Percentiles rank a stretch among this genome's conserved stretches.
phyloP scores from a whole-genome alignment of 2,329 filamentous ascomycete genomes.

The Cercospora beticola region DNA sequence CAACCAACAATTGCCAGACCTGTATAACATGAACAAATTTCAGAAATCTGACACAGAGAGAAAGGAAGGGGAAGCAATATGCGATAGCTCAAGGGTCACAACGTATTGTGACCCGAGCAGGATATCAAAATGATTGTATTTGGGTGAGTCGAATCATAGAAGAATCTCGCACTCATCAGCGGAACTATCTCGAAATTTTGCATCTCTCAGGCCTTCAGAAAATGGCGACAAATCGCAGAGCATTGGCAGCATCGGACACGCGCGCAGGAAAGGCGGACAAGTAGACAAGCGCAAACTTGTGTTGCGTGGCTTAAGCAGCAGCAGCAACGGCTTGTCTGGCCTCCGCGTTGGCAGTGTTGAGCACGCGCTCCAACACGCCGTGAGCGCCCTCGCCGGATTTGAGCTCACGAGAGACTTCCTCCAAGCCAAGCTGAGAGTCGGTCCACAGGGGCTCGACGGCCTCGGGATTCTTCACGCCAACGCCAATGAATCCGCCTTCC shows the following conservation, averaged over 20 bases:
- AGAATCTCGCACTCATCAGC: neutral
- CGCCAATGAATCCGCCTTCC: conserved; percentile 90
- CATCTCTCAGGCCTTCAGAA: neutral
- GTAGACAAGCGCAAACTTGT: neutral
- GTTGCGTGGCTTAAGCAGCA: conserved; percentile 32
- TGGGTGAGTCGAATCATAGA: conserved; percentile 9
- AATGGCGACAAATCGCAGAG: conserved; percentile 1
- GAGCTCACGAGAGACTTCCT: conserved; percentile 64
- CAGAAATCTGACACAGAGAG: neutral
- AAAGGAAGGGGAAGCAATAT: neutral
- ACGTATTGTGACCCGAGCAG: conserved; percentile 12
- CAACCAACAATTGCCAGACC: no score
- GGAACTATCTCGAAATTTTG: neutral
- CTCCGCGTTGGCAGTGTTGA: conserved; percentile 49
- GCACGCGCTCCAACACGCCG: conserved; percentile 49
- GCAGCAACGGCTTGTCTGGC: conserved; percentile 46
- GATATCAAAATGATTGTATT: conserved; percentile 15
- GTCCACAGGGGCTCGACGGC: conserved; percentile 81
- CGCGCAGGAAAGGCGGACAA: neutral
- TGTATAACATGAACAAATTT: no score
- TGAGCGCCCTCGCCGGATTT: conserved; percentile 46
- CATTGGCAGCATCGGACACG: neutral
- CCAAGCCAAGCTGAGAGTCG: conserved; percentile 78
- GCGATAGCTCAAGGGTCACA: conserved; percentile 11
- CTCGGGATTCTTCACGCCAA: conserved; percentile 68